Evolutionary conservation across 345 rosid species (phyloP).

Genomic region (Camelina hispida): DNA sequence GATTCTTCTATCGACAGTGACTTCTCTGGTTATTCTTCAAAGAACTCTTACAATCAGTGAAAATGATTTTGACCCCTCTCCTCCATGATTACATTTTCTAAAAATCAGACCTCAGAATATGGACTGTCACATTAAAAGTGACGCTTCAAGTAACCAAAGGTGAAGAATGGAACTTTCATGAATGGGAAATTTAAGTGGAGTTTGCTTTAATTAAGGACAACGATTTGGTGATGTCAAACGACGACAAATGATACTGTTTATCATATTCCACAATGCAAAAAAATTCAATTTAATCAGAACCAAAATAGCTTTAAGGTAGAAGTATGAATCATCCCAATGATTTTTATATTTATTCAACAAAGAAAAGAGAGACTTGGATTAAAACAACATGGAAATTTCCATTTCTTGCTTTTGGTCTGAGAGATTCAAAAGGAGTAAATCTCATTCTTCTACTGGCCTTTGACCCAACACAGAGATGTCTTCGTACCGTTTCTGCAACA

Average conservation of each 20-base stretch:
- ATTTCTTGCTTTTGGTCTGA: conserved; percentile 33
- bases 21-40: conserved; percentile 30
- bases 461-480: conserved; percentile 91
- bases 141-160: conserved; percentile 5
- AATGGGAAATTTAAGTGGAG: neutral
- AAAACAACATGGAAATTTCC: conserved; percentile 31
- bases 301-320: conserved; percentile 29
- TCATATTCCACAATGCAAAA: conserved; percentile 35
- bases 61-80: neutral
- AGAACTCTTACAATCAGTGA: neutral
- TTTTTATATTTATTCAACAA: conserved; percentile 42
- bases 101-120: conserved; percentile 6
- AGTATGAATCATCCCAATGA: conserved; percentile 30
- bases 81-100: conserved; percentile 2
- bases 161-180: conserved; percentile 1
- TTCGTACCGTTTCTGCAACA: conserved; percentile 74
- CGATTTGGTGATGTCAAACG: neutral
- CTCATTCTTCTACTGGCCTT: conserved; percentile 75
- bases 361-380: conserved; percentile 8
- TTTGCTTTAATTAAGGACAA: neutral
- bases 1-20: conserved; percentile 27
- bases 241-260: conserved; percentile 7
- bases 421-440: conserved; percentile 18
- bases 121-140: neutral
- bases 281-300: conserved; percentile 32